Evolutionary conservation across 106 monocot genomes (phyloP).

Genomic region (Platanthera zijinensis): DNA sequence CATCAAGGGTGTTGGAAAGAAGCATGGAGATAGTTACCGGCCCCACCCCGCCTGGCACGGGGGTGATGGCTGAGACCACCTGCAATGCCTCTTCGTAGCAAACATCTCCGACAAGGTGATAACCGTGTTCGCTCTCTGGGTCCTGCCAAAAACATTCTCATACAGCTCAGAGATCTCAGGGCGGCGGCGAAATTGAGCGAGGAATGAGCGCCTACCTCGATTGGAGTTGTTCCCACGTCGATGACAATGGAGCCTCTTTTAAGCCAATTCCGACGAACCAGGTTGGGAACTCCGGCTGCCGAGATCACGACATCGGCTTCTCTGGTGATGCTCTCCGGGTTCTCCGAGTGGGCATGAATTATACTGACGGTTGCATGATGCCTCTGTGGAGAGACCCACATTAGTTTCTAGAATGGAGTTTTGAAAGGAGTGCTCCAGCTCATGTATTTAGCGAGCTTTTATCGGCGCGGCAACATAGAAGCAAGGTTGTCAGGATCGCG

Average conservation of each 20-base stretch:
- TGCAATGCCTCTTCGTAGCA: constrained; percentile 82
- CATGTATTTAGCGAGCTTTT: no score
- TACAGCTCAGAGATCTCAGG: not conserved
- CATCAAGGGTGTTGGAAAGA: constrained; percentile 67
- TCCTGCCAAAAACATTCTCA: constrained; percentile 29
- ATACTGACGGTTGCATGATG: constrained; percentile 92
- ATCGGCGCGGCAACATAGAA: no score
- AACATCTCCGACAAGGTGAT: constrained; percentile 75
- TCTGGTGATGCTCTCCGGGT: constrained; percentile 69
- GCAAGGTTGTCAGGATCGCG: no score
- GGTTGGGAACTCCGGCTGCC: constrained; percentile 81
- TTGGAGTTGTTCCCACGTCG: constrained; percentile 88
- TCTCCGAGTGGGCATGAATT: constrained; percentile 71
- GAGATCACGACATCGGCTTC: constrained; percentile 87
- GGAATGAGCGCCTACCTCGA: constrained; percentile 45
- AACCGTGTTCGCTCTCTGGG: constrained; percentile 58
- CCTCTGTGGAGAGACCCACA: constrained; percentile 41
- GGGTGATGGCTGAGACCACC: constrained; percentile 79
- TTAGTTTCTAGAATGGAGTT: not conserved
- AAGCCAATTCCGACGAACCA: constrained; percentile 73
- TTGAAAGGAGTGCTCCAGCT: no score
- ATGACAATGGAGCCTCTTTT: constrained; percentile 76
- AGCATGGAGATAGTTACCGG: constrained; percentile 92
- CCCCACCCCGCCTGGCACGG: constrained; percentile 93
- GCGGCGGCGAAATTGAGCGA: not conserved